Evolutionary conservation across 352 stramenopile species (phyloP).

Genomic region (Globisporangium canariense): DNA sequence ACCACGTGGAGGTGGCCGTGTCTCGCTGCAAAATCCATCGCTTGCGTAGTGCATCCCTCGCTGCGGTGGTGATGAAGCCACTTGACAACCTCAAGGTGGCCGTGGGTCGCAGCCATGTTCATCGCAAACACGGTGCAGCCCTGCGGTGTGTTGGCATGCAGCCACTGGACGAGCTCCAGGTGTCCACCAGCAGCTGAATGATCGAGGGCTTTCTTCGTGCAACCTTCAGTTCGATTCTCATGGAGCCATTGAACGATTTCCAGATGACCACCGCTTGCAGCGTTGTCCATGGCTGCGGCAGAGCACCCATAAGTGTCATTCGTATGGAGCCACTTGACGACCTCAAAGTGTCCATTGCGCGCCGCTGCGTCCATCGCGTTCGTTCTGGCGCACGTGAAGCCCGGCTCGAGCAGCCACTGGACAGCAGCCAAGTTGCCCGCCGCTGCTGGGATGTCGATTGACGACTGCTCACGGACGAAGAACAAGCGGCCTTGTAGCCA

Average conservation of each 20-base stretch:
- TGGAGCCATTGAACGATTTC: slow-evolving; percentile 3
- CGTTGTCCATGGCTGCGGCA: not conserved
- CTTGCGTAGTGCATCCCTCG: not conserved
- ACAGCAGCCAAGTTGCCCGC: not conserved
- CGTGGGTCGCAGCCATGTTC: not conserved
- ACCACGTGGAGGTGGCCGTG: slow-evolving; percentile 28
- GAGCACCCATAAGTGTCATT: not conserved
- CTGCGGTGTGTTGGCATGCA: not conserved
- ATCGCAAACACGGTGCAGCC: not conserved
- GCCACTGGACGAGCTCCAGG: not conserved
- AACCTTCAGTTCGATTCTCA: slow-evolving; percentile 6
- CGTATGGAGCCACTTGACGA: not conserved
- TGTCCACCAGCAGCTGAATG: not conserved
- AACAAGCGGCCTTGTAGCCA: slow-evolving; percentile 1
- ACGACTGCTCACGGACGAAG: not conserved
- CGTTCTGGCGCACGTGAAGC: not conserved
- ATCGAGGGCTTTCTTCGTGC: not conserved
- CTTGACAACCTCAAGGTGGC: not conserved
- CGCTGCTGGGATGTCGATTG: not conserved
- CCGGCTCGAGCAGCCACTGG: not conserved
- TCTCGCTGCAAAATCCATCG: slow-evolving; percentile 30
- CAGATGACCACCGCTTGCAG: not conserved
- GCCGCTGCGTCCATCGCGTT: not conserved
- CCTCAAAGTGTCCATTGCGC: not conserved
- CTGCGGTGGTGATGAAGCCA: not conserved